A percentile compares a stretch with the other conserved stretches of the same genome.
Evolutionary conservation across 2,329 filamentous ascomycete genomes (phyloP).

Genomic region (Tolypocladium amazonense): DNA sequence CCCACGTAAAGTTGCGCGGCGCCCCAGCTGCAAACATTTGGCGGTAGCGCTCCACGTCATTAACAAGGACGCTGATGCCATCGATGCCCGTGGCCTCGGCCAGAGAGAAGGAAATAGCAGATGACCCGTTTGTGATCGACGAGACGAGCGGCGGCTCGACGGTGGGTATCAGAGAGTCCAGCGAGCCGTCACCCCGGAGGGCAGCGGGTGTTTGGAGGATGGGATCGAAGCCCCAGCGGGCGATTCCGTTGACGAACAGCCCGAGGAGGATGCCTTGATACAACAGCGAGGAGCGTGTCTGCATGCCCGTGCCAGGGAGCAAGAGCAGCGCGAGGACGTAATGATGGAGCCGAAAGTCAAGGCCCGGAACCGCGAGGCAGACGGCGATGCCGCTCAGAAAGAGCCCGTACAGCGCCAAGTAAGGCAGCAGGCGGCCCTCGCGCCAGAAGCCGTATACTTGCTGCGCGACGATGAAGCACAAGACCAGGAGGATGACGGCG

Average conservation of each 20-base stretch:
- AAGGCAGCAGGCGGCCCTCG: slow-evolving; percentile 69
- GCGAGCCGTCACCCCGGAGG: slow-evolving; percentile 57
- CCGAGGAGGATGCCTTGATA: slow-evolving; percentile 88
- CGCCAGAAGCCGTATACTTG: slow-evolving; percentile 82
- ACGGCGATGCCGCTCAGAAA: slow-evolving; percentile 57
- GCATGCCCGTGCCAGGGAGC: slow-evolving; percentile 78
- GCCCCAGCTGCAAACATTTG: slow-evolving; percentile 52
- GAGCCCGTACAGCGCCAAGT: slow-evolving; percentile 66
- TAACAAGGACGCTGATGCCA: slow-evolving; percentile 73
- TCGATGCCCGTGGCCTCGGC: slow-evolving; percentile 40
- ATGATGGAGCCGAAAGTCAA: slow-evolving; percentile 85
- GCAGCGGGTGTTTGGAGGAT: slow-evolving; percentile 73
- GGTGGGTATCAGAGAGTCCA: slow-evolving; percentile 49
- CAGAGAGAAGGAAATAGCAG: slow-evolving; percentile 56
- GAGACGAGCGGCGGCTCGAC: slow-evolving; percentile 38
- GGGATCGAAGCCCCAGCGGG: slow-evolving; percentile 85
- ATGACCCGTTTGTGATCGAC: slow-evolving; percentile 30
- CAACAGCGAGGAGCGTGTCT: slow-evolving; percentile 71
- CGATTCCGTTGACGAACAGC: slow-evolving; percentile 87
- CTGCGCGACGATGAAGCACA: slow-evolving; percentile 56
- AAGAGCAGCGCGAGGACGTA: slow-evolving; percentile 84
- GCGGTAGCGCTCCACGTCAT: slow-evolving; percentile 75
- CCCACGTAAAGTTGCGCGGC: slow-evolving; percentile 46
- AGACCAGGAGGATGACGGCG: slow-evolving; percentile 60
- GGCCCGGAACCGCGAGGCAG: slow-evolving; percentile 60